Evolutionary conservation across 2,329 filamentous ascomycete species (phyloP).

Genomic region (Cordyceps cicadae): DNA sequence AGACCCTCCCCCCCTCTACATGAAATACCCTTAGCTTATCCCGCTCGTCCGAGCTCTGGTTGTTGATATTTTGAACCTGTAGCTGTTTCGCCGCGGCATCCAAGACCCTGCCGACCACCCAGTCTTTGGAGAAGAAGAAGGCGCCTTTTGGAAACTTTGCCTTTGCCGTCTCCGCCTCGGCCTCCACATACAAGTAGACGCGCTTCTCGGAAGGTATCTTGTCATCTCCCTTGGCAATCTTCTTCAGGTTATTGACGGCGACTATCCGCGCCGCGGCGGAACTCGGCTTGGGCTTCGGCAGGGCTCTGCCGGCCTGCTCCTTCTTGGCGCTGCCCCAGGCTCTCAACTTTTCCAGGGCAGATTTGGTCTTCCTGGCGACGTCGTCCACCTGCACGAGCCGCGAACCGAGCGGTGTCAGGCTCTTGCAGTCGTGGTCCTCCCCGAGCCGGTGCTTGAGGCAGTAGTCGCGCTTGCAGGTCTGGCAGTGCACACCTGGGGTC

Average conservation of each 20-base stretch:
- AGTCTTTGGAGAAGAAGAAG: conserved; percentile 75
- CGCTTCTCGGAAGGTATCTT: conserved; percentile 74
- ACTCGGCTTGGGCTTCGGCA: conserved; percentile 56
- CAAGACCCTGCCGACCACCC: conserved; percentile 78
- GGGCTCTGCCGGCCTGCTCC: conserved; percentile 47
- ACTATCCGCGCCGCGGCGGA: conserved; percentile 56
- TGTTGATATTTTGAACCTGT: conserved; percentile 79
- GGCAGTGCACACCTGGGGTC: conserved; percentile 62
- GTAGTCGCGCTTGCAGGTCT: conserved; percentile 63
- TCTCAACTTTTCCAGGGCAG: conserved; percentile 68
- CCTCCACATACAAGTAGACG: conserved; percentile 86
- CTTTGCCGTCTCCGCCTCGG: conserved; percentile 75
- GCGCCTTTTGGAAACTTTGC: conserved; percentile 75
- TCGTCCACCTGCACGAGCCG: conserved; percentile 35
- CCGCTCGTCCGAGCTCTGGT: conserved; percentile 65
- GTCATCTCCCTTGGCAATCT: conserved; percentile 80
- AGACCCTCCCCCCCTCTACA: conserved; percentile 75
- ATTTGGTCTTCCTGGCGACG: conserved; percentile 57
- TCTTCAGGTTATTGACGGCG: conserved; percentile 72
- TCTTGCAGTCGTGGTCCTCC: conserved; percentile 79
- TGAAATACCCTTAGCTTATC: conserved; percentile 83
- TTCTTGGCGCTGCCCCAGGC: conserved; percentile 74
- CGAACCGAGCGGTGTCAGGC: conserved; percentile 54
- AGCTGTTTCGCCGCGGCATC: conserved; percentile 69
- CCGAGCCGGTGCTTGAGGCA: conserved; percentile 68